These are phyloP conservation scores for Gaeumannomyces sp. DNA, from an alignment of 2,329 filamentous ascomycete species.

Conservation along the genomic window DNA sequence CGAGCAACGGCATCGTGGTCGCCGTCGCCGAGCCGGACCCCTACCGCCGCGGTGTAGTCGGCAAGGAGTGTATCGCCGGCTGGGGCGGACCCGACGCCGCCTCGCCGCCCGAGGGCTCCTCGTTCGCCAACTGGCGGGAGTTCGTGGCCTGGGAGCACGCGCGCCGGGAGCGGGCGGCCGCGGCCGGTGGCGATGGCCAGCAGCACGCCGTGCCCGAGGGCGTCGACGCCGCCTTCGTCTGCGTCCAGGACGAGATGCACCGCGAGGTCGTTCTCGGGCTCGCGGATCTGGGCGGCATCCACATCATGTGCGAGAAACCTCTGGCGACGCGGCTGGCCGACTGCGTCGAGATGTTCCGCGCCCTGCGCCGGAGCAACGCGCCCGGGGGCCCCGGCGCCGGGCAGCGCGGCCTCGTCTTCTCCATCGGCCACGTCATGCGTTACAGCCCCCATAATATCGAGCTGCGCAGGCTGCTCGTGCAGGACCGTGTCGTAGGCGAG, in stretches of 20 bases:
- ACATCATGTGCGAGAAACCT: slow-evolving; percentile 95
- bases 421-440: slow-evolving; percentile 86
- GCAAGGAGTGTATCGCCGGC: slow-evolving; percentile 68
- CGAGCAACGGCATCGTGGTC: slow-evolving; percentile 61
- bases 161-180: slow-evolving; percentile 48
- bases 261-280: slow-evolving; percentile 71
- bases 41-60: slow-evolving; percentile 70
- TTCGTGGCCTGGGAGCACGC: slow-evolving; percentile 67
- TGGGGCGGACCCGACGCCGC: slow-evolving; percentile 19
- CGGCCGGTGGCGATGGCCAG: slow-evolving; percentile 25
- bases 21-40: slow-evolving; percentile 76
- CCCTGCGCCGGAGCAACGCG: slow-evolving; percentile 34
- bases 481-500: slow-evolving; percentile 73
- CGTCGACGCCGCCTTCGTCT: slow-evolving; percentile 57
- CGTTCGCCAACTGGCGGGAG: slow-evolving; percentile 67
- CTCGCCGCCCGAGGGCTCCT: slow-evolving; percentile 51
- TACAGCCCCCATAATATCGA: slow-evolving; percentile 92
- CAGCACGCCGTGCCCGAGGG: slow-evolving; percentile 41
- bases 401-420: slow-evolving; percentile 54
- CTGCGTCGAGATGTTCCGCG: slow-evolving; percentile 67
- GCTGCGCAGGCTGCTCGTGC: slow-evolving; percentile 69
- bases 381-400: slow-evolving; percentile 20
- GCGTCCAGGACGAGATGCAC: slow-evolving; percentile 84
- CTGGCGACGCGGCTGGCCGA: slow-evolving; percentile 73
- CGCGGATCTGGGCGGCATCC: slow-evolving; percentile 59